Conservation (phyloP, 75 land plant genomes). For the Selaginella tamariscina region DNA sequence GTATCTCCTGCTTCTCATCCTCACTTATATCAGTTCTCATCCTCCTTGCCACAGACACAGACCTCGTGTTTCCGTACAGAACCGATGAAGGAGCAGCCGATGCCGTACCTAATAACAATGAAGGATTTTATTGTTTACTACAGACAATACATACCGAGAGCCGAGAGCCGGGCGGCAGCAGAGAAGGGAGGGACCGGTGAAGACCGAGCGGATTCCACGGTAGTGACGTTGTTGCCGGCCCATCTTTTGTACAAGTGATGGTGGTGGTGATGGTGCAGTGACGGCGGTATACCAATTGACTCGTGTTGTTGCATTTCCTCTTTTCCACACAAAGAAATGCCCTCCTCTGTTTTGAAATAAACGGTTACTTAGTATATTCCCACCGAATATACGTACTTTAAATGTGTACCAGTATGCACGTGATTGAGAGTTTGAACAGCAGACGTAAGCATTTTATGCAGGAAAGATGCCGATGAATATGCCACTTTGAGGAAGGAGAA, state of each 20-base stretch:
- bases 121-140: too few species aligned
- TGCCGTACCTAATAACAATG: background rate
- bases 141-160: too few species aligned
- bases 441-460: too few species aligned
- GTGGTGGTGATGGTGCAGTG: background rate
- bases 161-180: background rate
- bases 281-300: background rate
- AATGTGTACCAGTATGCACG: too few species aligned
- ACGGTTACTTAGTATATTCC: too few species aligned
- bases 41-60: background rate
- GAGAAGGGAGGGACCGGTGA: background rate
- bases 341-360: too few species aligned
- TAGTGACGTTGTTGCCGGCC: background rate
- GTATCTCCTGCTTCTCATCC: conserved; percentile 28
- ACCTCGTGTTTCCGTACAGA: background rate
- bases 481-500: too few species aligned
- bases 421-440: too few species aligned
- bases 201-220: background rate
- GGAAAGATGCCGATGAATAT: too few species aligned
- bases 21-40: conserved; percentile 15
- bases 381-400: too few species aligned
- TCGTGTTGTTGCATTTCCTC: background rate
- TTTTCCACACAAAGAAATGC: too few species aligned
- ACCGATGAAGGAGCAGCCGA: background rate
- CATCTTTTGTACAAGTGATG: background rate